Evolutionary conservation across 805 yeast genomes (phyloP).

Genomic region (Starmera quercuum): DNA sequence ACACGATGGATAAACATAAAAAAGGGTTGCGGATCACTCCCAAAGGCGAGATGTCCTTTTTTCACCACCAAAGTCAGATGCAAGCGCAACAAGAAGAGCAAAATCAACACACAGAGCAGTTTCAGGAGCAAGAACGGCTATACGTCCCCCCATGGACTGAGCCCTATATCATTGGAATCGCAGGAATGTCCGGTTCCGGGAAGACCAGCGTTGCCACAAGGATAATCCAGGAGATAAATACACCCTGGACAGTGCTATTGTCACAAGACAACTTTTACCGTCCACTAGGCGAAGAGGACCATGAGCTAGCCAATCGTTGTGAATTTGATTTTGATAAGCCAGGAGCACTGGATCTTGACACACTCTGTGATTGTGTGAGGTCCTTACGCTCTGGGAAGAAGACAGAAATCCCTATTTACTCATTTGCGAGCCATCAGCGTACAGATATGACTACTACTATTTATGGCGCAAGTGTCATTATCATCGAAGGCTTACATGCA

Average conservation of each 20-base stretch:
- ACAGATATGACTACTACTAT: constrained; percentile 61
- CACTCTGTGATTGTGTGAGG: constrained; percentile 53
- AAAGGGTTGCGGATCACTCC: too few species aligned
- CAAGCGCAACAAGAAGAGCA: too few species aligned
- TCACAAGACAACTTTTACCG: constrained; percentile 89
- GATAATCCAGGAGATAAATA: constrained; percentile 68
- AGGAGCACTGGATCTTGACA: constrained; percentile 72
- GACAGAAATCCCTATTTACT: constrained; percentile 60
- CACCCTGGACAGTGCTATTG: constrained; percentile 90
- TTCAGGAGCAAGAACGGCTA: constrained; percentile 20
- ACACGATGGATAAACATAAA: too few species aligned
- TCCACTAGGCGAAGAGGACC: constrained; percentile 58
- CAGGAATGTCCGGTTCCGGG: constrained; percentile 86
- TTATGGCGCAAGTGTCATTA: constrained; percentile 90
- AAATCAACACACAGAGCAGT: background rate
- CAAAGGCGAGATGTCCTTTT: too few species aligned
- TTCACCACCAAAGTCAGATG: too few species aligned
- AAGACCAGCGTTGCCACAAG: constrained; percentile 86
- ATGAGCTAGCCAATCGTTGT: constrained; percentile 54
- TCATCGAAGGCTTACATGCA: constrained; percentile 87
- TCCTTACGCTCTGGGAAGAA: constrained; percentile 64
- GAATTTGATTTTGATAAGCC: constrained; percentile 88
- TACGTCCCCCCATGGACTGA: constrained; percentile 85
- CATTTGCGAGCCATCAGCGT: constrained; percentile 56
- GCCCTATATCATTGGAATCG: constrained; percentile 82